Conservation (phyloP, 2,329 filamentous ascomycete species). For the Dryadomyces quercivorus region DNA sequence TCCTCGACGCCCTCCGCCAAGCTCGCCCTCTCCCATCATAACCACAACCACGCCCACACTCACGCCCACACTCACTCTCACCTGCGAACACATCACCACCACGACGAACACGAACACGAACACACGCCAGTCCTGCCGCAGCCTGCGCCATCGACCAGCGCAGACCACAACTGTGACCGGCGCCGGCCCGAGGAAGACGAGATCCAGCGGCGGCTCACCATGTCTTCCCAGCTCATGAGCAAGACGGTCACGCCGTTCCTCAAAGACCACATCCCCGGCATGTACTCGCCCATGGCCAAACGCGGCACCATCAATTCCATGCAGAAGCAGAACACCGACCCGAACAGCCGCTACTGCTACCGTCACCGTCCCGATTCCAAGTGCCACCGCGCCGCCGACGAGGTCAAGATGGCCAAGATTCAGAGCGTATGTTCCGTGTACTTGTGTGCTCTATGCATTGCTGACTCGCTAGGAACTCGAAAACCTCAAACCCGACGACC, state of each 20-base stretch:
- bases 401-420: constrained; percentile 89
- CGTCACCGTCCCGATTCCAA: constrained; percentile 88
- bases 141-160: neutral
- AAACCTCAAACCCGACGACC: constrained; percentile 68
- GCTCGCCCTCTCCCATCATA: neutral
- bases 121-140: neutral
- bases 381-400: constrained; percentile 84
- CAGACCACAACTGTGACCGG: constrained; percentile 36
- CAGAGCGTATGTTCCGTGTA: constrained; percentile 55
- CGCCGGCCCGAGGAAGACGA: constrained; percentile 36
- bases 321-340: constrained; percentile 32
- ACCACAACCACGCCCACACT: neutral
- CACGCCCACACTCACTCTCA: neutral
- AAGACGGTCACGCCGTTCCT: constrained; percentile 81
- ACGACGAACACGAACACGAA: neutral
- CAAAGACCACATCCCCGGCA: constrained; percentile 75
- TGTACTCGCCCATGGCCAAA: constrained; percentile 72
- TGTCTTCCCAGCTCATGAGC: constrained; percentile 55
- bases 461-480: constrained; percentile 56
- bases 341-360: constrained; percentile 90
- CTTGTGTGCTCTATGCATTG: neutral
- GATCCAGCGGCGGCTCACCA: constrained; percentile 38
- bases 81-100: neutral
- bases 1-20: neutral
- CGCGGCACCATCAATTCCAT: constrained; percentile 30